These are phyloP conservation scores for Azolla pinnata DNA, from an alignment of 75 land plant species.

Conservation along the genomic window DNA sequence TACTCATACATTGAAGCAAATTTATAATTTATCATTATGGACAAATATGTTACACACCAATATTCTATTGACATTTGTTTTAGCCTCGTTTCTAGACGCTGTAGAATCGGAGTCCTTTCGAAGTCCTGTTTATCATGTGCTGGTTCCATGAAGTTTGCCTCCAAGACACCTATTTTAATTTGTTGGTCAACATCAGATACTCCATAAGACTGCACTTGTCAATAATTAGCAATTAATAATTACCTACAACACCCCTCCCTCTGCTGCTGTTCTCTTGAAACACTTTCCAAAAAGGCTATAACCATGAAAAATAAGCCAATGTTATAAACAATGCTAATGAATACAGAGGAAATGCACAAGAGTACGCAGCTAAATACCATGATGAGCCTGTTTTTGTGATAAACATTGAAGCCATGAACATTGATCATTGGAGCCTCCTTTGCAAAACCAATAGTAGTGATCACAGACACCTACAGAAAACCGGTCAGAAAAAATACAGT, in stretches of 20 bases:
- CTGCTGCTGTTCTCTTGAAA: constrained; percentile 53
- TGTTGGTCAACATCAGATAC: too few relatives aligned
- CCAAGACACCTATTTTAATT: not conserved
- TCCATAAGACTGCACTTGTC: too few relatives aligned
- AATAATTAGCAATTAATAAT: too few relatives aligned
- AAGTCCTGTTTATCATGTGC: constrained; percentile 12
- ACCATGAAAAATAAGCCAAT: not conserved
- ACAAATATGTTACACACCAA: not conserved
- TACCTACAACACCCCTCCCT: constrained; percentile 93
- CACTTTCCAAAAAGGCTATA: constrained; percentile 86
- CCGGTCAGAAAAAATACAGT: not conserved
- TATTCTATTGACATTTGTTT: constrained; percentile 3
- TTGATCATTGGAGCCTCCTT: constrained; percentile 78
- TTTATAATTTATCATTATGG: too few relatives aligned
- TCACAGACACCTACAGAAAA: constrained; percentile 32
- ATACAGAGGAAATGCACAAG: not conserved
- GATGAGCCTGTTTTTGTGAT: constrained; percentile 91
- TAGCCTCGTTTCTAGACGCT: constrained; percentile 1
- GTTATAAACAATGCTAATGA: not conserved
- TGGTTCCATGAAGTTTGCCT: constrained; percentile 2
- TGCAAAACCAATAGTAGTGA: constrained; percentile 81
- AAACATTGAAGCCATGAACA: constrained; percentile 84
- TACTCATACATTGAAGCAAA: too few relatives aligned
- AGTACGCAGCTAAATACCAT: constrained; percentile 37
- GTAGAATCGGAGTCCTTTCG: not conserved